Evolutionary conservation across 768 basidiomycete genomes (phyloP).

Genomic region (Favolaschia claudopus): DNA sequence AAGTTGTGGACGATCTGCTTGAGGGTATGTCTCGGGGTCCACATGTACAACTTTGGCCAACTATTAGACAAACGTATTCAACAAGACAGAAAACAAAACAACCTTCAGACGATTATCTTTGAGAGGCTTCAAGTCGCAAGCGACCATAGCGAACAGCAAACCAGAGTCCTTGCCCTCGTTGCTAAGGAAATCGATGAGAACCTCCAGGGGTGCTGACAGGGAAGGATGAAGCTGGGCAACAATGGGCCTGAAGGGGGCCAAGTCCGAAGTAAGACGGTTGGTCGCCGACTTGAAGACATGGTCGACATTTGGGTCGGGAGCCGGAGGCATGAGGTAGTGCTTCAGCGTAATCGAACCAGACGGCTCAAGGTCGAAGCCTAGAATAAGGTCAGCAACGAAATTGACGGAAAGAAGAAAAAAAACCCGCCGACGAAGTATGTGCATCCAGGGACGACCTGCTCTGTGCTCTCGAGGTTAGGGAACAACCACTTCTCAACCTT

Average conservation of each 20-base stretch:
- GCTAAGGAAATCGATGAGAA: constrained; percentile 15
- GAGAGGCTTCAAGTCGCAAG: constrained; percentile 13
- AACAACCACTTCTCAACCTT: constrained; percentile 25
- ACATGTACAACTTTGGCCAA: constrained; percentile 16
- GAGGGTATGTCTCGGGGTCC: constrained; percentile 19
- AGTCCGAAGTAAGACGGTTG: constrained; percentile 22
- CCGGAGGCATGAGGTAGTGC: constrained; percentile 25
- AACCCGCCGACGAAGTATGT: constrained; percentile 24
- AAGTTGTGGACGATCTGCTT: constrained; percentile 26
- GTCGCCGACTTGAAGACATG: constrained; percentile 19
- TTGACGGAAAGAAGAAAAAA: not conserved
- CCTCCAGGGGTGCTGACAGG: constrained; percentile 11
- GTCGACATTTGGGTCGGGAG: constrained; percentile 8
- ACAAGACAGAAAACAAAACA: not conserved
- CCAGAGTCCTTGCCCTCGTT: constrained; percentile 19
- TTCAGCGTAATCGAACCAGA: constrained; percentile 25
- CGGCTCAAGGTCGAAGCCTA: constrained; percentile 26
- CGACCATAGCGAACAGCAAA: constrained; percentile 21
- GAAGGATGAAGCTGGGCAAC: constrained; percentile 16
- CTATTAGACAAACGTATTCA: not conserved
- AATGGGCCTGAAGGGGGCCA: constrained; percentile 15
- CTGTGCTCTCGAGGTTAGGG: constrained; percentile 18
- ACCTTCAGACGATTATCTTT: constrained; percentile 26
- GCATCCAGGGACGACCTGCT: constrained; percentile 20
- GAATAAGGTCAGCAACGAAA: constrained; percentile 1